Conservation (phyloP, 1,139 yeast species). For the Hansenula sp. region DNA sequence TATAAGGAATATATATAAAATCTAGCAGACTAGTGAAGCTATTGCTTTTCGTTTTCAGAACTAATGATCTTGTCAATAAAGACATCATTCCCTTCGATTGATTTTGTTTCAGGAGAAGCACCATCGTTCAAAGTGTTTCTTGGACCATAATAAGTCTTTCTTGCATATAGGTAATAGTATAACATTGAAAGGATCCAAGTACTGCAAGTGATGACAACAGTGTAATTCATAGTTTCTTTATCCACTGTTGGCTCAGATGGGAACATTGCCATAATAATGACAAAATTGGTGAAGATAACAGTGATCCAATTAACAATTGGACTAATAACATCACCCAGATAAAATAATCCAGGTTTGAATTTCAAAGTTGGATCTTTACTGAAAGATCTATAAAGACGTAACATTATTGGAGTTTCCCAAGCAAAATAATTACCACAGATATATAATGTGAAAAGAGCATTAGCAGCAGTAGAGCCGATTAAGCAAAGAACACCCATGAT, state of each 20-base stretch:
- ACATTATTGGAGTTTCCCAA: constrained; percentile 55
- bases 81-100: background rate
- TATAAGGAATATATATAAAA: no score
- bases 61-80: background rate
- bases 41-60: background rate
- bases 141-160: constrained; percentile 10
- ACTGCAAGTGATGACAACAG: constrained; percentile 45
- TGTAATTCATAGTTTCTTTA: constrained; percentile 46
- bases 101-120: background rate
- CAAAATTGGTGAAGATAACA: constrained; percentile 20
- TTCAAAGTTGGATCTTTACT: constrained; percentile 34
- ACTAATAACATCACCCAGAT: constrained; percentile 5
- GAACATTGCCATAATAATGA: constrained; percentile 38
- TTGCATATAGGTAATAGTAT: constrained; percentile 31
- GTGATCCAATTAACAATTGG: constrained; percentile 5
- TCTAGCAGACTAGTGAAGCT: constrained; percentile 12
- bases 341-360: constrained; percentile 40
- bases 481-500: constrained; percentile 55
- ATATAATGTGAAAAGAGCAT: constrained; percentile 54
- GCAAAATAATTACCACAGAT: constrained; percentile 61
- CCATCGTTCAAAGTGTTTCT: background rate
- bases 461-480: constrained; percentile 57
- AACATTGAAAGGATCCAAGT: constrained; percentile 39
- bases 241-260: constrained; percentile 34
- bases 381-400: constrained; percentile 35